Base-by-base conservation (phyloP, 495 filamentous ascomycete genomes). In the Sporormia fimetaria region DNA sequence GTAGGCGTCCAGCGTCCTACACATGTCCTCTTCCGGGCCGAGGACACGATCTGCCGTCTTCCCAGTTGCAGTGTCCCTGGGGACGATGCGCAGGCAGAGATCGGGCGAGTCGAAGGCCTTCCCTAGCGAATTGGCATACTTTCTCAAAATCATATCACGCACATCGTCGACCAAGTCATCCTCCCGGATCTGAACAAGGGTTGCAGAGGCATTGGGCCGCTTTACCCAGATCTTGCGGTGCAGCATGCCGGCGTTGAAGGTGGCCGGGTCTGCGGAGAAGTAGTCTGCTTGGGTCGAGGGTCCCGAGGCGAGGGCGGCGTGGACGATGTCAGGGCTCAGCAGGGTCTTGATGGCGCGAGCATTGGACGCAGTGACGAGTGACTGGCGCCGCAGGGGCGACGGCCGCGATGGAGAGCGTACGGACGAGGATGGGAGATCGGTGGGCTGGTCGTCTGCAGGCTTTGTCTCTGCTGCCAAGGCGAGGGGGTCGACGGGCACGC, bases 121-220 rank as follows among this genome's bases (percentile, higher is more conserved):
- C 6, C 88, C 92, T 21, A 98, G 65, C 6, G 87, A 88, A 61
- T 98, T 98, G 35, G 74, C 76, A 58, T 95, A 98, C 64, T 94
- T 96, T 49, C 73, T 75, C 49, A 98, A 65, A 18, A 96, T 87
- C 71, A 87, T 74, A 51, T 95, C 92, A 40, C 87, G 77, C 37
- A 93, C 78, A 64, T 95, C 92, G 55, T 98, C 90, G 14, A 96
- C 90, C 61, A 98, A 59, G 52, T 92, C 83, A 55, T 94, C 85
- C 54, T 88, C 81, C 43, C 74, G 68, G 48, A 92, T 81, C 31
- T 81, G 76, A 26, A 98, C 81, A 49, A 87, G 64, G 17, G 90
- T 98, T 40, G 90, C 77, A 27, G 87, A 94, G 28, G 75, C 83
- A 42, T 78, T 73, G 9, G 78, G 78, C 44, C 90, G 70, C 64